Percentiles rank a stretch among this genome's conserved stretches.
Evolutionary conservation across 2,329 filamentous ascomycete species (phyloP).

Genomic region (Scleromitrula shiraiana): DNA sequence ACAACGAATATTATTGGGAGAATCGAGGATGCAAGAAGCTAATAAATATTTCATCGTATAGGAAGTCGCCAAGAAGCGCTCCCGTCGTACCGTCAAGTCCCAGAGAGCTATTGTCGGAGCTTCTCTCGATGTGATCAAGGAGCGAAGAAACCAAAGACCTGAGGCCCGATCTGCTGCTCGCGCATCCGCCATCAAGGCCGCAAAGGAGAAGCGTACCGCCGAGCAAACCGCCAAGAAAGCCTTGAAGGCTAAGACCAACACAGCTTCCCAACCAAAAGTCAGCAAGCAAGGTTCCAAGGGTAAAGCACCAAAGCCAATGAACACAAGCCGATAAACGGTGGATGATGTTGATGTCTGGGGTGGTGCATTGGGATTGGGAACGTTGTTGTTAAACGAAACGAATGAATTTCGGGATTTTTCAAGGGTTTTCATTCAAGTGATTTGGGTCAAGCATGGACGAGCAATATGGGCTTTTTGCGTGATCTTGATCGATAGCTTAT

Average conservation of each 20-base stretch:
- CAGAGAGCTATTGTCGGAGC: slow-evolving; percentile 99
- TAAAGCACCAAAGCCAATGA: slow-evolving; percentile 73
- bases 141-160: slow-evolving; percentile 89
- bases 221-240: slow-evolving; percentile 92
- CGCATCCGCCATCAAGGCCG: slow-evolving; percentile 84
- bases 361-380: slow-evolving; percentile 13
- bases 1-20: slow-evolving; percentile 4
- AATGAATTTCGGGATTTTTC: slow-evolving; percentile 2
- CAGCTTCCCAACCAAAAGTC: slow-evolving; percentile 56
- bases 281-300: slow-evolving; percentile 99
- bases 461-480: slow-evolving; percentile 27
- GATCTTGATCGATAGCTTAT: slow-evolving; percentile 28
- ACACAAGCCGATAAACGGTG: slow-evolving; percentile 76
- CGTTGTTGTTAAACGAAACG: slow-evolving; percentile 18
- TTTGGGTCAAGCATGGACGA: slow-evolving; percentile 27
- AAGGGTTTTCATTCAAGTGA: slow-evolving; percentile 15
- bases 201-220: slow-evolving; percentile 96
- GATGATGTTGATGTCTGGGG: slow-evolving; percentile 2
- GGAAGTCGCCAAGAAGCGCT: slow-evolving; percentile 99
- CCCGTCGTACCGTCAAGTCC: slow-evolving; percentile 94
- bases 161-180: slow-evolving; percentile 93
- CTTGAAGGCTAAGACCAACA: slow-evolving; percentile 94
- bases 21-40: background rate
- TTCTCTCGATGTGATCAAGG: slow-evolving; percentile 99
- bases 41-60: slow-evolving; percentile 36